Percentiles rank a stretch among this genome's conserved stretches.
Conservation (phyloP, 208 protist genomes). For the Trypanosomatidae sp. region DNA sequence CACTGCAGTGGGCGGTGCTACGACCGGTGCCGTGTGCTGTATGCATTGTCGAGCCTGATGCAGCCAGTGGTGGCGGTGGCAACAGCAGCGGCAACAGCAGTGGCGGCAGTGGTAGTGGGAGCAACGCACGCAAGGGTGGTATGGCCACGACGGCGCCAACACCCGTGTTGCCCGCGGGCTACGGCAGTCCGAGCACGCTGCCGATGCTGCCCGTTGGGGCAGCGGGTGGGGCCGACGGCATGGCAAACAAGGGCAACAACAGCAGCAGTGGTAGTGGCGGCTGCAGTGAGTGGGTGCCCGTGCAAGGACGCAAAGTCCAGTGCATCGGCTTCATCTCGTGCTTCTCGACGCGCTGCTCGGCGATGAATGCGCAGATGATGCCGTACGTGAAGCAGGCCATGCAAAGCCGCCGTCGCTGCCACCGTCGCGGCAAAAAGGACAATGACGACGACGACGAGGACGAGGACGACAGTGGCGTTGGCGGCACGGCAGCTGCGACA, state of each 20-base stretch:
- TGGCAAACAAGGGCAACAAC: conserved; percentile 2
- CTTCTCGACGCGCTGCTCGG: too few relatives aligned
- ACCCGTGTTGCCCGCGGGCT: background rate
- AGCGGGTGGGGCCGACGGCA: background rate
- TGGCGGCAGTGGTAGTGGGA: background rate
- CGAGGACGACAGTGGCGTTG: too few relatives aligned
- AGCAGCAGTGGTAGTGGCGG: conserved; percentile 2
- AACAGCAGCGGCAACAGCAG: background rate
- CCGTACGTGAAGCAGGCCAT: background rate
- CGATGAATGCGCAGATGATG: background rate
- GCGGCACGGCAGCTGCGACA: background rate
- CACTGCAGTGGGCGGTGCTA: conserved; percentile 11
- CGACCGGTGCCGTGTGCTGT: conserved; percentile 71
- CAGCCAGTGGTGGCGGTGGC: conserved; percentile 3
- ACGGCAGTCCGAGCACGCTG: background rate
- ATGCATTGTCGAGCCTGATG: conserved; percentile 62
- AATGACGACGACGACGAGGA: too few relatives aligned
- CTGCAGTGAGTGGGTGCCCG: conserved; percentile 13
- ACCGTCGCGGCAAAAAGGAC: too few relatives aligned
- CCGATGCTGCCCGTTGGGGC: background rate
- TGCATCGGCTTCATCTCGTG: conserved; percentile 49
- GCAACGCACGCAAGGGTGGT: background rate
- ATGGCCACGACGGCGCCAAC: background rate
- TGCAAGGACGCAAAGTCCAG: conserved; percentile 39
- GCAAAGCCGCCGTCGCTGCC: too few relatives aligned